These are phyloP conservation scores for Arabidopsis lyrata DNA, from an alignment of 441 rosid genomes.

Conservation along the genomic window DNA sequence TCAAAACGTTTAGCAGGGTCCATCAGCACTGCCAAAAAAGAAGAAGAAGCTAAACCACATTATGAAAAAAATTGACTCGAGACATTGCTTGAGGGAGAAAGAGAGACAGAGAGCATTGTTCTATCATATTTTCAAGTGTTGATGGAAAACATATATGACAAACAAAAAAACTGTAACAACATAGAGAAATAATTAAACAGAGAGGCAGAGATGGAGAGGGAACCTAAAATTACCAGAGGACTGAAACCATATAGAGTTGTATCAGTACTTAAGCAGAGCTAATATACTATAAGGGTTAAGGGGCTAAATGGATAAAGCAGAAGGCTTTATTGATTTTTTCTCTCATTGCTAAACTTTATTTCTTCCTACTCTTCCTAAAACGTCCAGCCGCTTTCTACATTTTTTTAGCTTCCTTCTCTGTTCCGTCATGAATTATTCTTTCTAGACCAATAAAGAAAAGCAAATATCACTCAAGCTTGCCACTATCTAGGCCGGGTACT, in stretches of 20 bases:
- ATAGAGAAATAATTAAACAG: neutral
- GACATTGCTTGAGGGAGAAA: neutral
- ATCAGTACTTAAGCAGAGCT: neutral
- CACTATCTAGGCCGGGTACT: neutral
- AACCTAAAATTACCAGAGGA: neutral
- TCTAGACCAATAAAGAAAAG: neutral
- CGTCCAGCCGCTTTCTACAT: neutral
- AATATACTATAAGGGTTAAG: neutral
- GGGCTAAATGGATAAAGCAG: slow-evolving; percentile 6
- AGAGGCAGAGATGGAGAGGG: neutral
- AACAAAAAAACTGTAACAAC: neutral
- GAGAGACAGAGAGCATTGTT: slow-evolving; percentile 5
- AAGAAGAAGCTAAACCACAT: slow-evolving; percentile 14
- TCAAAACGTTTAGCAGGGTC: slow-evolving; percentile 76
- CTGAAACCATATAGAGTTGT: neutral
- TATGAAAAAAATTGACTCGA: slow-evolving; percentile 4
- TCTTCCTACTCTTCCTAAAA: neutral
- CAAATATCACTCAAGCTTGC: neutral
- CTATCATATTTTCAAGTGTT: neutral
- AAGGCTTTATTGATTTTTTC: neutral
- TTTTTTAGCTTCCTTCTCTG: neutral
- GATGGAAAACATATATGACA: neutral
- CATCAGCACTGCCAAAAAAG: slow-evolving; percentile 63
- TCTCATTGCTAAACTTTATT: neutral
- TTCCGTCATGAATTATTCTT: neutral